Conservation (phyloP, 768 basidiomycete species). For the Auricularia sp. region DNA sequence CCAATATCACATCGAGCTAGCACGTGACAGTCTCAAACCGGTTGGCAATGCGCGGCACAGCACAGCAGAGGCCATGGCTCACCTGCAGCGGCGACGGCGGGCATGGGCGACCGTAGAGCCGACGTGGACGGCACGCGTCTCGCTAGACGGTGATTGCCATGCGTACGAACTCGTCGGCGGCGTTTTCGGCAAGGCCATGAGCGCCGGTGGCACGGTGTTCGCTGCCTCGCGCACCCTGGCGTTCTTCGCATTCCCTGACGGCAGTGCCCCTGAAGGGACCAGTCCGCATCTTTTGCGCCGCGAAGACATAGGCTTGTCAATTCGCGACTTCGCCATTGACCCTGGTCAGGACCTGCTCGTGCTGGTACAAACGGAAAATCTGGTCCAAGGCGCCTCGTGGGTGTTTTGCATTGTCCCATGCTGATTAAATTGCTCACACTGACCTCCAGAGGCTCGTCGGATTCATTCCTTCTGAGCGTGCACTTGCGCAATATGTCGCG, state of each 20-base stretch:
- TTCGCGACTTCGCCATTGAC: conserved; percentile 55
- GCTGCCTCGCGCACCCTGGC: conserved; percentile 14
- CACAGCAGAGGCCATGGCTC: conserved; percentile 22
- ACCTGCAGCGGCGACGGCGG: conserved; percentile 25
- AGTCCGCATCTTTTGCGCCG: conserved; percentile 13
- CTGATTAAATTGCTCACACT: background rate
- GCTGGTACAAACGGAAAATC: conserved; percentile 13
- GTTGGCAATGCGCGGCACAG: background rate
- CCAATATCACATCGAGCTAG: conserved; percentile 13
- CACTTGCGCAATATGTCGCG: conserved; percentile 37
- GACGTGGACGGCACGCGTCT: conserved; percentile 13
- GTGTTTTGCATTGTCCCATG: conserved; percentile 19
- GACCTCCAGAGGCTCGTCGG: background rate
- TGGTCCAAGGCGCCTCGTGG: background rate
- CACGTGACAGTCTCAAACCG: conserved; percentile 10
- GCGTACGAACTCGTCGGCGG: conserved; percentile 58
- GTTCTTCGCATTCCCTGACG: conserved; percentile 10
- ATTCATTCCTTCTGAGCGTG: conserved; percentile 15
- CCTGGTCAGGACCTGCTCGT: conserved; percentile 53
- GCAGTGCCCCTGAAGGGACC: conserved; percentile 6
- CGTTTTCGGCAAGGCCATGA: conserved; percentile 37
- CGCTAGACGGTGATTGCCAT: conserved; percentile 28
- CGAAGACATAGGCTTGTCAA: conserved; percentile 30
- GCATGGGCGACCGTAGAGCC: conserved; percentile 29
- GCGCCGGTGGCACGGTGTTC: conserved; percentile 11